A percentile compares a stretch with the other conserved stretches of the same genome.
Conservation (phyloP, 495 filamentous ascomycete genomes). For the Trichoderma asperelloides region DNA sequence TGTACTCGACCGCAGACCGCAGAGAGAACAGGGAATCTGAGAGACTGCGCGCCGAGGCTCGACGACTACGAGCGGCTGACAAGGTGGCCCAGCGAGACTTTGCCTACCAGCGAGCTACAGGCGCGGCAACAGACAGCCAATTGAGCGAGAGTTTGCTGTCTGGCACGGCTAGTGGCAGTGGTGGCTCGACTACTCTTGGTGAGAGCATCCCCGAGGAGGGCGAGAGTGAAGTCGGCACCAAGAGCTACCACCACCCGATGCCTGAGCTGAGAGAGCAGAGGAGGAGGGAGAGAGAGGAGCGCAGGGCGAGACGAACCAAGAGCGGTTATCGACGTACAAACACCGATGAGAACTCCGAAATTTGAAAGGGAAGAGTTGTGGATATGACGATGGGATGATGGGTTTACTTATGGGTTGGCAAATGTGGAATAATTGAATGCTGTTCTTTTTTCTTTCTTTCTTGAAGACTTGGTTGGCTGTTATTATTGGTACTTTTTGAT, state of each 20-base stretch:
- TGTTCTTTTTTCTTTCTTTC: background rate
- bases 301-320: conserved; percentile 1
- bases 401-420: background rate
- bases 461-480: background rate
- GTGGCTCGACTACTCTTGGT: conserved; percentile 34
- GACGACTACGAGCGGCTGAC: conserved; percentile 25
- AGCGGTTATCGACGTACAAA: conserved; percentile 4
- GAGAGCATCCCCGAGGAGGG: conserved; percentile 33
- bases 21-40: conserved; percentile 33
- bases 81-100: conserved; percentile 31
- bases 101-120: conserved; percentile 35
- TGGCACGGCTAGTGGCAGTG: conserved; percentile 46
- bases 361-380: background rate
- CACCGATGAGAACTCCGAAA: background rate
- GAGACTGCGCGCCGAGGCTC: conserved; percentile 40
- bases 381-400: background rate
- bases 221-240: conserved; percentile 60
- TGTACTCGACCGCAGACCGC: conserved; percentile 44
- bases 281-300: conserved; percentile 14
- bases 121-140: conserved; percentile 21
- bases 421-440: conserved; percentile 2
- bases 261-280: conserved; percentile 27
- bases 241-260: conserved; percentile 59
- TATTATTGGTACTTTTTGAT: background rate
- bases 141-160: conserved; percentile 28